Base-by-base conservation (phyloP, 2,329 filamentous ascomycete genomes). In the Berkeleyomyces rouxiae region DNA sequence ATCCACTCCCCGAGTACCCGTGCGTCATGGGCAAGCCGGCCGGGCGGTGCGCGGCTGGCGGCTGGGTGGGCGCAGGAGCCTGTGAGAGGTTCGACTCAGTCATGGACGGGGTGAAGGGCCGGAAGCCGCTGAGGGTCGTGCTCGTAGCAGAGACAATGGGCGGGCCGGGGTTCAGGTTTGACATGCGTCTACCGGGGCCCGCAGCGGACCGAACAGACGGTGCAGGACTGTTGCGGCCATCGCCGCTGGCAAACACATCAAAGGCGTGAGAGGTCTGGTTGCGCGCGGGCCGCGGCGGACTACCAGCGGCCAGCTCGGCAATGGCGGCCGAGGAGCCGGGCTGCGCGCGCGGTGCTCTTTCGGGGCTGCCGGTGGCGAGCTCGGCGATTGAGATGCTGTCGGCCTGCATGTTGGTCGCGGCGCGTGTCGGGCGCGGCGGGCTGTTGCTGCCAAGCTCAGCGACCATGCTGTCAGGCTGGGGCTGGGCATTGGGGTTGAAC, bases 191-290 rank as follows among this genome's bases (percentile, higher is more conserved):
- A 37, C n/a, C 16, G 42, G 16, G 36, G n/a, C 43, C 55, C 13
- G 58, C 40, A 42, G 44, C 53, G 13, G 62, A 57, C 16, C 23
- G 37, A 13, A 57, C 57, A 3, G 62, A 72, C 7, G 73, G 71
- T 4, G 72, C 70, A 3, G 72, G 71, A 62, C 70, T 72, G 16
- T 69, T 68, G 9, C 71, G 71, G 3, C 69, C 70, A 16, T 71
- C 70, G 3, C 70, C 68, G 58, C 70, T 70, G 46, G 70, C 73
- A 2, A 71, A 67, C 33, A 70, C 67, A 57, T 71, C 72, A 7
- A 67, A 67, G 33, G 59, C 33, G 23, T 23, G 49, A 6, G 59
- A 59, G 2, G 63, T 62, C 59, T 64, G 60, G 55, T 44, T 67
- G 66, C 9, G 66, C 49, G 1, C 66, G 59, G 7, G 68, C 63